Percentiles rank a stretch among this genome's conserved stretches.
These are phyloP conservation scores for Arxiozyma telluris DNA, from an alignment of 1,139 yeast species.

Conservation along the genomic window DNA sequence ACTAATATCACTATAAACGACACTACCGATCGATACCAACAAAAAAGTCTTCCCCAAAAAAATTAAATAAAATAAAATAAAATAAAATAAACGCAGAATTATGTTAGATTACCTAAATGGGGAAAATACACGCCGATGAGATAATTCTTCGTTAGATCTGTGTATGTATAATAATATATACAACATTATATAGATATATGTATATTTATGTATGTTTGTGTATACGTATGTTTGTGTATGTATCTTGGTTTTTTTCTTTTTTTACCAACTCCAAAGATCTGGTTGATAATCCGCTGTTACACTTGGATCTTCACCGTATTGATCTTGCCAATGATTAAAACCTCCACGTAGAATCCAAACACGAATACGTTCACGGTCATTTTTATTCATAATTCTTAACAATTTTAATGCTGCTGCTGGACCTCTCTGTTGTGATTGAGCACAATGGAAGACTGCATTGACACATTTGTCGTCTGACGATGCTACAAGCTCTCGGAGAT, in stretches of 20 bases:
- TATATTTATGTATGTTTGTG: not conserved
- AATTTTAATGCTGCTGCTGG: conserved; percentile 73
- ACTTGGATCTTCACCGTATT: conserved; percentile 54
- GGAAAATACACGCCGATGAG: no score
- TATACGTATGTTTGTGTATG: not conserved
- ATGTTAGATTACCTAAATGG: no score
- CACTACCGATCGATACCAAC: no score
- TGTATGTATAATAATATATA: not conserved
- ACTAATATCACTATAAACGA: no score
- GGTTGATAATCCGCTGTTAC: conserved; percentile 62
- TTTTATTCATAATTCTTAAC: conserved; percentile 43
- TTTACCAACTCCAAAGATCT: conserved; percentile 42
- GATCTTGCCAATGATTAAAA: conserved; percentile 70
- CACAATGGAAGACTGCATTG: conserved; percentile 79
- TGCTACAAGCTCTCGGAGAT: conserved; percentile 38
- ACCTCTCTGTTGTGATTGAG: conserved; percentile 81
- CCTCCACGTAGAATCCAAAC: conserved; percentile 80
- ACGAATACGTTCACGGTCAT: conserved; percentile 36
- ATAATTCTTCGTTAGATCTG: not conserved
- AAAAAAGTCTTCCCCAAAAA: no score
- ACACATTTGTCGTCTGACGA: conserved; percentile 32
- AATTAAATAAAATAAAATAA: no score
- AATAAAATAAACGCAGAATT: no score
- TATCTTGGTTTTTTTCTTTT: no score
- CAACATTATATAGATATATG: no score